phyloP scores from a whole-genome alignment of 2,329 filamentous ascomycete species.

The Bipolaris gigantea region DNA sequence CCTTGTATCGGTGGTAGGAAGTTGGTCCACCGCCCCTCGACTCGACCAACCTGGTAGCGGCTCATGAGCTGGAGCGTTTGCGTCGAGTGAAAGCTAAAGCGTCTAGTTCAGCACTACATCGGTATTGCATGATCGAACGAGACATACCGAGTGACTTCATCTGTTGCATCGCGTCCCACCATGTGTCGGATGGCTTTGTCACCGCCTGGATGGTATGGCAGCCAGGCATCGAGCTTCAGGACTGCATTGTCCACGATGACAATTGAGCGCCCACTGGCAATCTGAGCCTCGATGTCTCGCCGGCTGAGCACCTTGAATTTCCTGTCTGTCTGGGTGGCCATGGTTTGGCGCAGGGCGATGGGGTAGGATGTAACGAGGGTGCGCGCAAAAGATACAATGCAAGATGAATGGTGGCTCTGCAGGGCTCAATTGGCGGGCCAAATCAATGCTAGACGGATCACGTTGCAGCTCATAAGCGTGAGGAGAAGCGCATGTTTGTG shows the following conservation, averaged over 20 bases:
- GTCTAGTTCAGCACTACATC: slow-evolving; percentile 8
- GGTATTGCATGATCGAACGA: slow-evolving; percentile 14
- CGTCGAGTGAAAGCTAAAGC: slow-evolving; percentile 74
- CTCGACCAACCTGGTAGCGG: slow-evolving; percentile 78
- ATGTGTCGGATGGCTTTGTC: slow-evolving; percentile 90
- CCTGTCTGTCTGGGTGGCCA: slow-evolving; percentile 35
- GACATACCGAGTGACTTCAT: slow-evolving; percentile 85
- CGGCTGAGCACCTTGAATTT: slow-evolving; percentile 60
- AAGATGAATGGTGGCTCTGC: neutral
- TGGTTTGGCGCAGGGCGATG: slow-evolving; percentile 21
- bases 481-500: neutral
- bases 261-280: slow-evolving; percentile 77
- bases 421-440: neutral
- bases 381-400: neutral
- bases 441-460: slow-evolving; percentile 1
- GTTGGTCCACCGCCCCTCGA: slow-evolving; percentile 82
- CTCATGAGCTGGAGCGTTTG: slow-evolving; percentile 77
- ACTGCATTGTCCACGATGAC: slow-evolving; percentile 81
- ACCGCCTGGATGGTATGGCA: slow-evolving; percentile 88
- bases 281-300: slow-evolving; percentile 74
- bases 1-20: slow-evolving; percentile 92
- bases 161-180: slow-evolving; percentile 90
- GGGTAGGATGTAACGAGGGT: slow-evolving; percentile 13
- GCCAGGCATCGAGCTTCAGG: slow-evolving; percentile 84
- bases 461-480: neutral